A percentile compares a stretch with the other conserved stretches of the same genome.
Conservation (phyloP, 108 stramenopile genomes). For the Cyclotella cryptica region DNA sequence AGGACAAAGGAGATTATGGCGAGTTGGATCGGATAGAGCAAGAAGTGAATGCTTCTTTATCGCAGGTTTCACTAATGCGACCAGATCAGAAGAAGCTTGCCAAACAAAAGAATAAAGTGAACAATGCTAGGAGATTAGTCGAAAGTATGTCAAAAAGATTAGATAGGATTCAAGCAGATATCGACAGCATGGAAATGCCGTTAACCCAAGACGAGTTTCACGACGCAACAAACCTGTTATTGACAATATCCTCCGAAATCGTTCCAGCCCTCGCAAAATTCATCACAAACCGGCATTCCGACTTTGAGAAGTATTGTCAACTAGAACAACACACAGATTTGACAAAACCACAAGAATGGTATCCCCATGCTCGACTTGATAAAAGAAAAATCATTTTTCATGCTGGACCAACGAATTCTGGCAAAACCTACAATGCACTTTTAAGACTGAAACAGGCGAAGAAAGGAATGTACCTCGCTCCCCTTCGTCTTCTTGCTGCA, state of each 20-base stretch:
- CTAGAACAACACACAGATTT: conserved; percentile 73
- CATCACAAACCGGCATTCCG: conserved; percentile 55
- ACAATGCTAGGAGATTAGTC: conserved; percentile 15
- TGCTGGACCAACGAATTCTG: conserved; percentile 94
- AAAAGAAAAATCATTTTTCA: conserved; percentile 88
- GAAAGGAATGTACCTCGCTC: conserved; percentile 91
- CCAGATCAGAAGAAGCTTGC: background rate
- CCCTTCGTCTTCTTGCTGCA: conserved; percentile 93
- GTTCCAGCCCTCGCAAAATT: conserved; percentile 60
- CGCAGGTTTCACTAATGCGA: background rate
- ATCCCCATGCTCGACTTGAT: conserved; percentile 64
- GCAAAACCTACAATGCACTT: conserved; percentile 94
- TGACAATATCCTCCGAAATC: conserved; percentile 26
- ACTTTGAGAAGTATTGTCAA: conserved; percentile 61
- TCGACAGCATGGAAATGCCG: conserved; percentile 20
- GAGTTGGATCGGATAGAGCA: background rate
- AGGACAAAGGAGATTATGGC: background rate
- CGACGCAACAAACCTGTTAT: conserved; percentile 18
- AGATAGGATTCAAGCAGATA: conserved; percentile 1
- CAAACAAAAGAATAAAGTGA: conserved; percentile 27
- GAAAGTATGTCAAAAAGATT: conserved; percentile 3
- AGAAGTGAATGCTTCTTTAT: background rate
- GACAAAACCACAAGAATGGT: conserved; percentile 86
- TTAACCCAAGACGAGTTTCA: conserved; percentile 54
- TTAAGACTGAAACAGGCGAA: conserved; percentile 80